Evolutionary conservation across 139 green algal species (phyloP).

Genomic region (Chlamydomonas sp.): DNA sequence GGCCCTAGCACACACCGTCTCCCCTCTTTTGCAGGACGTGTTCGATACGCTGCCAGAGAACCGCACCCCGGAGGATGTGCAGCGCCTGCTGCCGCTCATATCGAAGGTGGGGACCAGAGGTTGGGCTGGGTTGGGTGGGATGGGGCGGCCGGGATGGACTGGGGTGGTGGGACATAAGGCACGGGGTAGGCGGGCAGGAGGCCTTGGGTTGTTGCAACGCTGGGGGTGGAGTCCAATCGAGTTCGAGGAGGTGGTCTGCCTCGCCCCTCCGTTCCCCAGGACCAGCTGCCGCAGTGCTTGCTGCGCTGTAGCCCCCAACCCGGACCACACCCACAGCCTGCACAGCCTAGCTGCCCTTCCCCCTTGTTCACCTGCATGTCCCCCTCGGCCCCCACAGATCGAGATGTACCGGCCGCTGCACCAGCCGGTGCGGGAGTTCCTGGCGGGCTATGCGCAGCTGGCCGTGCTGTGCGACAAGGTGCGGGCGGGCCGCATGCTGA

Average conservation of each 20-base stretch:
- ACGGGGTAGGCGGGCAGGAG: neutral
- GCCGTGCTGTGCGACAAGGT: conserved; percentile 3
- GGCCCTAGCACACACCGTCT: neutral
- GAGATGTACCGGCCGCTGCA: conserved; percentile 5
- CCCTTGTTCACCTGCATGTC: neutral
- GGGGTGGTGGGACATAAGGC: neutral
- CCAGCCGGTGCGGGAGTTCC: conserved; percentile 29
- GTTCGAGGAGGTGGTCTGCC: no score
- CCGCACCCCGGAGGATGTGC: conserved; percentile 23
- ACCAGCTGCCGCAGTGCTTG: no score
- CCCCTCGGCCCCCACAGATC: conserved; percentile 1
- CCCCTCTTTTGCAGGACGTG: conserved; percentile 3
- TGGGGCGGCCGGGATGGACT: neutral
- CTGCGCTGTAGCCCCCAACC: neutral
- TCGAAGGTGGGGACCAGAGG: neutral
- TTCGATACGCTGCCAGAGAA: conserved; percentile 28
- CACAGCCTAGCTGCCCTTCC: neutral
- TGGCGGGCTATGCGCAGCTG: conserved; percentile 33
- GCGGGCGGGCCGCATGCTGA: neutral
- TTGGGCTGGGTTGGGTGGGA: neutral
- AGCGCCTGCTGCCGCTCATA: conserved; percentile 22
- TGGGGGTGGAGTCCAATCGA: no score
- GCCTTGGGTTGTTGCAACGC: no score
- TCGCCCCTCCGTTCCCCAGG: no score
- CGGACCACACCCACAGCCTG: neutral